Percentiles rank a stretch among this genome's conserved stretches.
Evolutionary conservation across 2,329 filamentous ascomycete species (phyloP).

Genomic region (Biscogniauxia marginata): DNA sequence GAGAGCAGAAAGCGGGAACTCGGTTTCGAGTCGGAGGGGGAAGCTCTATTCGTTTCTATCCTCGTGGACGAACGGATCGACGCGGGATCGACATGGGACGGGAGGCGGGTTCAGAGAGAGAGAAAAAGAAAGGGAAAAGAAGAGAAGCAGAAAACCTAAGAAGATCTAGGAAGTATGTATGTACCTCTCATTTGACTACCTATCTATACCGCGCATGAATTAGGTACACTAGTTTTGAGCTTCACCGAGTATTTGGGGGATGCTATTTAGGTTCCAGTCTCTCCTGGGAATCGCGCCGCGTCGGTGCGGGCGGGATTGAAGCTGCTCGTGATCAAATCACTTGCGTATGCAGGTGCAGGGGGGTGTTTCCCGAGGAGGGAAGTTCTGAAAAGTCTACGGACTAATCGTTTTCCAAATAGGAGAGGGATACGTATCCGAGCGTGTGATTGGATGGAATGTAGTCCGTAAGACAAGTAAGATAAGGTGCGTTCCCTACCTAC

Average conservation of each 20-base stretch:
- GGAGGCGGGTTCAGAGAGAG: no score
- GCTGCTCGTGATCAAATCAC: background rate
- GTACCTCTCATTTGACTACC: no score
- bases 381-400: no score
- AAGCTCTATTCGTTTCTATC: background rate
- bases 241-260: no score
- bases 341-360: background rate
- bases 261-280: no score
- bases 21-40: background rate
- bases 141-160: background rate
- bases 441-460: background rate
- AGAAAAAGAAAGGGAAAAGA: background rate
- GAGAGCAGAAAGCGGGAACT: background rate
- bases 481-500: no score
- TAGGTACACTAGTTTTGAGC: background rate
- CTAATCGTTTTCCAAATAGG: background rate
- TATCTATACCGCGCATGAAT: no score
- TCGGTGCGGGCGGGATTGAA: background rate
- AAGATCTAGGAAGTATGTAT: background rate
- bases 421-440: background rate
- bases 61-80: background rate
- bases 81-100: background rate
- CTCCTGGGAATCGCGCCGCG: background rate
- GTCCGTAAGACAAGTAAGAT: no score
- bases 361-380: no score